Evolutionary conservation across 306 rosid species (phyloP).

Genomic region (Castanea sativa): DNA sequence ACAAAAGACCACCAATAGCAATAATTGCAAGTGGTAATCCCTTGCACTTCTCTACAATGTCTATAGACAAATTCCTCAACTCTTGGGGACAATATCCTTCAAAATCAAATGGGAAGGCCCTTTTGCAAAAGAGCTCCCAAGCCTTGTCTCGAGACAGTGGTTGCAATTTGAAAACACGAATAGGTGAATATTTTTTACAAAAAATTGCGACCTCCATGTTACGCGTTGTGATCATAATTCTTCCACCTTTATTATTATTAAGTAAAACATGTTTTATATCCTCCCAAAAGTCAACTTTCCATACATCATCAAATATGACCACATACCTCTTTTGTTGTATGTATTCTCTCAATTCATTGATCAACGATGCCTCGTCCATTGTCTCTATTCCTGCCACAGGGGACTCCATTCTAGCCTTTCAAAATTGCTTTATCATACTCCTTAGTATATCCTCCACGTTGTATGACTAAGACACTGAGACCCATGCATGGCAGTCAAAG

Average conservation of each 20-base stretch:
- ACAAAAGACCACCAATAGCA: too few species aligned
- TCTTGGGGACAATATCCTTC: too few species aligned
- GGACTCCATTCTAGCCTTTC: slow-evolving; percentile 8
- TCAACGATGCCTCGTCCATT: too few species aligned
- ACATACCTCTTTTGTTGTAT: slow-evolving; percentile 23
- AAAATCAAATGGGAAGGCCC: too few species aligned
- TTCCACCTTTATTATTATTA: slow-evolving; percentile 8
- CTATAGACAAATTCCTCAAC: too few species aligned
- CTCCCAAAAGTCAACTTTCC: slow-evolving; percentile 20
- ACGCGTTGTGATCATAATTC: slow-evolving; percentile 31
- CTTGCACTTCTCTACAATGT: too few species aligned
- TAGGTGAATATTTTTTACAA: background rate
- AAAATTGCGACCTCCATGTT: background rate
- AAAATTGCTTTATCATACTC: slow-evolving; percentile 15
- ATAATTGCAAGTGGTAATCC: too few species aligned
- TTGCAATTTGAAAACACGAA: slow-evolving; percentile 9
- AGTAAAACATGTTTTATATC: slow-evolving; percentile 8
- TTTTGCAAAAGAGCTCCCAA: too few species aligned
- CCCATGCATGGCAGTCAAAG: slow-evolving; percentile 22
- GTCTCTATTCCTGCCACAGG: background rate
- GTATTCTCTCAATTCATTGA: slow-evolving; percentile 1
- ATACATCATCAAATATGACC: slow-evolving; percentile 34
- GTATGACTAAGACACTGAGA: slow-evolving; percentile 24
- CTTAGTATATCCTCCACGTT: slow-evolving; percentile 8
- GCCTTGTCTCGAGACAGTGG: background rate